Conservation (phyloP, 140 eudicot species). For the Senecio squalidus region DNA sequence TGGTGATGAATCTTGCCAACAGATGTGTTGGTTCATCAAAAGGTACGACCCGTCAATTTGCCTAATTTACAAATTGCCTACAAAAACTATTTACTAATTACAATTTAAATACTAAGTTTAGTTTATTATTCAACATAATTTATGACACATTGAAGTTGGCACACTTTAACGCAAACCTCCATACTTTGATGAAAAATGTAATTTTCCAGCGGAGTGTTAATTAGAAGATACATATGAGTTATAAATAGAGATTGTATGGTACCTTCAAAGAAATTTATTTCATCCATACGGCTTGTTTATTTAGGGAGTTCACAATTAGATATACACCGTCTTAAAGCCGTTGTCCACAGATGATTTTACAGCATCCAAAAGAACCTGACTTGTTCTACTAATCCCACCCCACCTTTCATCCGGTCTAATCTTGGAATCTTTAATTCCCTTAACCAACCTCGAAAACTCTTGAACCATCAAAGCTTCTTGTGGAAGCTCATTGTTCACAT, state of each 20-base stretch:
- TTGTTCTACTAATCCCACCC: constrained; percentile 52
- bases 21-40: no score
- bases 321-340: constrained; percentile 44
- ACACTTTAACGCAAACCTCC: no score
- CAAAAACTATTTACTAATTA: no score
- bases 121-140: no score
- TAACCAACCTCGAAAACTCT: constrained; percentile 59
- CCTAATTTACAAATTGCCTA: no score
- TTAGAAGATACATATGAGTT: no score
- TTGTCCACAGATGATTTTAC: constrained; percentile 49
- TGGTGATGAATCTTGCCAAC: no score
- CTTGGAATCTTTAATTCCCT: constrained; percentile 29
- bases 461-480: constrained; percentile 75
- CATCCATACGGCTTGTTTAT: background rate
- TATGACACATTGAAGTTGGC: no score
- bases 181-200: no score
- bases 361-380: constrained; percentile 73
- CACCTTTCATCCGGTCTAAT: constrained; percentile 44
- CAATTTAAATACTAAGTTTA: no score
- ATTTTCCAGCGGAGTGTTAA: no score
- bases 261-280: background rate
- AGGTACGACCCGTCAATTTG: no score
- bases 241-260: background rate
- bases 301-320: constrained; percentile 26
- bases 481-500: constrained; percentile 48